Conservation (phyloP, 2,329 filamentous ascomycete genomes). For the Ascochyta viciae-villosae region DNA sequence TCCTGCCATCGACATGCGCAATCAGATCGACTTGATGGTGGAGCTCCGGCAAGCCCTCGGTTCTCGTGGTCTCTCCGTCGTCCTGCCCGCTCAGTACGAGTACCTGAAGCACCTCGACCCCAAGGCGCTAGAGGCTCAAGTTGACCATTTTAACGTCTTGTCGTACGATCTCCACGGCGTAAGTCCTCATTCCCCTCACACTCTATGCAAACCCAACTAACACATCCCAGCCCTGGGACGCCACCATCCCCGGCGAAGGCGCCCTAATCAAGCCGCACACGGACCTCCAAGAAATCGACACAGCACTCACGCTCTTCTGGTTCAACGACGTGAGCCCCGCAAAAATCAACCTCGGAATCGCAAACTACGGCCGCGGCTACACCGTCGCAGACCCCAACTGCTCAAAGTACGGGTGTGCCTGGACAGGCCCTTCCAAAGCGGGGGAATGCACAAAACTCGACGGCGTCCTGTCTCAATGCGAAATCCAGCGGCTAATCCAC, state of each 20-base stretch:
- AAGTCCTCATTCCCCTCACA: neutral
- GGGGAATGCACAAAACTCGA: conserved; percentile 33
- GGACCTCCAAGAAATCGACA: conserved; percentile 57
- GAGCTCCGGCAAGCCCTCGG: conserved; percentile 32
- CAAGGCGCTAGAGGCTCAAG: conserved; percentile 29
- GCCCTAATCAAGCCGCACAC: conserved; percentile 50
- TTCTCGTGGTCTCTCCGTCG: conserved; percentile 32
- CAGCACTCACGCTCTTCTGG: conserved; percentile 56
- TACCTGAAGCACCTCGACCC: conserved; percentile 38
- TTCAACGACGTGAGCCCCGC: conserved; percentile 50
- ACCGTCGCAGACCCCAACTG: conserved; percentile 30
- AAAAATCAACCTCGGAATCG: conserved; percentile 55
- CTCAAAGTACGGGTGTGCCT: conserved; percentile 28
- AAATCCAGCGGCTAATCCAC: conserved; percentile 47
- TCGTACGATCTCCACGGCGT: conserved; percentile 56
- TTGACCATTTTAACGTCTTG: conserved; percentile 57
- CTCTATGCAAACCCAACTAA: neutral
- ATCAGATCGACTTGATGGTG: conserved; percentile 29
- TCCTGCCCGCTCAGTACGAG: conserved; percentile 35
- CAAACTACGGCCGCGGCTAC: conserved; percentile 55
- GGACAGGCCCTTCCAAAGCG: conserved; percentile 23
- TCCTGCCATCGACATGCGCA: conserved; percentile 40
- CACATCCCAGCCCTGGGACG: conserved; percentile 18
- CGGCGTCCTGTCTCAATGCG: conserved; percentile 45
- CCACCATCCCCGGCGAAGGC: conserved; percentile 33